These are phyloP conservation scores for Fusarium solani-melongenae DNA, from an alignment of 2,329 filamentous ascomycete genomes.

Conservation along the genomic window DNA sequence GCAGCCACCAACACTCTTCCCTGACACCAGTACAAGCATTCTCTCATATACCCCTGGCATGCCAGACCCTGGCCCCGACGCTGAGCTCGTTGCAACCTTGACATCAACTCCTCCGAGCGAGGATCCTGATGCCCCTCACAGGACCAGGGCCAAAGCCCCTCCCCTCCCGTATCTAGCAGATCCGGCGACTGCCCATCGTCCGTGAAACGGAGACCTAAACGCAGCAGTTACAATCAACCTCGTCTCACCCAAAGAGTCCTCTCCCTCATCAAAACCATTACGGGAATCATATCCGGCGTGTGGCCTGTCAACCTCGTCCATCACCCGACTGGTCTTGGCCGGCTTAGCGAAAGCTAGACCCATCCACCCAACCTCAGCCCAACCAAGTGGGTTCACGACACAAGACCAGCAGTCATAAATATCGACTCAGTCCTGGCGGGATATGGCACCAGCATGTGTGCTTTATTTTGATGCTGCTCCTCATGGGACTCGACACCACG, in stretches of 20 bases:
- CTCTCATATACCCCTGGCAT: slow-evolving; percentile 6
- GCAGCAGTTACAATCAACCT: background rate
- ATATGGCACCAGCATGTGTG: background rate
- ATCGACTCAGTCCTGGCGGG: background rate
- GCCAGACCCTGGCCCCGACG: slow-evolving; percentile 15
- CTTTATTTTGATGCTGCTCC: background rate
- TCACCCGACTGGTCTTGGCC: slow-evolving; percentile 34
- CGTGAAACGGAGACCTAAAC: background rate
- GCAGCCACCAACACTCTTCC: slow-evolving; percentile 13
- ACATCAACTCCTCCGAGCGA: slow-evolving; percentile 23
- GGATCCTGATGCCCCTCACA: slow-evolving; percentile 18
- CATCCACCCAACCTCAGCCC: slow-evolving; percentile 27
- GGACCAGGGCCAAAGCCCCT: slow-evolving; percentile 8
- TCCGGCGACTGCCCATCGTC: slow-evolving; percentile 1
- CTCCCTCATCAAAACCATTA: background rate
- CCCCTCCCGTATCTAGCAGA: slow-evolving; percentile 18
- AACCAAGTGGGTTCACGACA: slow-evolving; percentile 4
- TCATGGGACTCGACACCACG: background rate
- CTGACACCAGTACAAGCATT: background rate
- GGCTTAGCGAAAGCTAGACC: slow-evolving; percentile 36
- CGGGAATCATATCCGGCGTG: slow-evolving; percentile 9
- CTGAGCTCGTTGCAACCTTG: slow-evolving; percentile 18
- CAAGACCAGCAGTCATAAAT: background rate
- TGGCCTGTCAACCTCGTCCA: slow-evolving; percentile 35
- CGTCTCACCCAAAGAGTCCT: background rate